Base-by-base conservation (phyloP, 495 filamentous ascomycete species). In the Sordaria brevicollis region DNA sequence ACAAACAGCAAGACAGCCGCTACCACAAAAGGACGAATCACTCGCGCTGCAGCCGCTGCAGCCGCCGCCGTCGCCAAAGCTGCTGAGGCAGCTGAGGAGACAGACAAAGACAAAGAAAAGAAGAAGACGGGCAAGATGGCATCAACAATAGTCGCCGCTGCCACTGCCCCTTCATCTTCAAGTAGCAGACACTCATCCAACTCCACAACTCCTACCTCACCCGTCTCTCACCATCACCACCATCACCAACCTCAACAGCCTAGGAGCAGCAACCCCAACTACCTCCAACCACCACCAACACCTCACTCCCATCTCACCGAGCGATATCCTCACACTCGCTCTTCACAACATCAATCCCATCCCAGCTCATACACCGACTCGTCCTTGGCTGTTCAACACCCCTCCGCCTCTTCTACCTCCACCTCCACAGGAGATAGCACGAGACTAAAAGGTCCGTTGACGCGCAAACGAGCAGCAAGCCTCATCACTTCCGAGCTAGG, bases 391-490 rank as follows among this genome's bases (percentile, higher is more conserved):
- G 17, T 31, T n/a, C 39, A 31, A 11, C 65, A 65, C 36, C 19
- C 35, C 7, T 39, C 36, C 38, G n/a, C 41, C n/a, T 8, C 39
- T n/a, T 9, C 15, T 35, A 21, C 17, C 19, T 1, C 25, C 10
- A 33, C n/a, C 29, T 68, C 35, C 21, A 29, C 33, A 0, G 34
- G 25, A 15, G 4, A 2, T 17, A 17, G 0, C 21, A 57, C 25
- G 49, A 57, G 49, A 1, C 29, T 69, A 9, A 66, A 66, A n/a
- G 73, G 79, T 57, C 71, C 70, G 17, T 67, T 76, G 73, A 77
- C 76, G 39, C 78, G 80, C 70, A 86, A 83, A 71, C 79, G 84
- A 69, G 77, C 80, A 13, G 49, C 49, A 0, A 49, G 0, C 1
- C 41, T 49, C 19, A 49, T 49, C 0, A 25, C 41, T 21, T 11